Evolutionary conservation across 2,329 filamentous ascomycete genomes (phyloP), one percentile per base, ranked within the genome.

Genomic region (Alternaria metachromatica): DNA sequence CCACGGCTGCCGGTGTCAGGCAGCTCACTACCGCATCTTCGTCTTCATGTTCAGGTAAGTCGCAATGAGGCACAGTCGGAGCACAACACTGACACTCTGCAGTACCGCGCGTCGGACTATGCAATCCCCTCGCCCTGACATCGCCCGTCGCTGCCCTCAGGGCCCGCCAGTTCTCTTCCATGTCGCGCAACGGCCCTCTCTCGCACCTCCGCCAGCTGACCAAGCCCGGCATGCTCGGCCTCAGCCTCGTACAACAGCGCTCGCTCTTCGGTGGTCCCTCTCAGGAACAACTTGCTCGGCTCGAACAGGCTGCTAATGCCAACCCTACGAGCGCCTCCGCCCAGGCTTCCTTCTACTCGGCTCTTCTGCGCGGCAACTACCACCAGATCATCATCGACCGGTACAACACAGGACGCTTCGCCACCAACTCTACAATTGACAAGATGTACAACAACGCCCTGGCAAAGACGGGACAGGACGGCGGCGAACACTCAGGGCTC

Each of bases 281-380:
- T 20, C 84, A 85, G 55, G 87, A 85, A 68, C 80, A 95, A 60
- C 87, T 99, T 33, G 93, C 94, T 33, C 92, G 93, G 70, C 87
- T 94, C 71, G 96, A 99, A 82, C 91, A 94, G 78, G 91, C 92
- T 23, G 96, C 96, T 41, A 99, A 98, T 82, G 92, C 93, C 80
- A 97, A 97, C 74, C 93, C 96, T 2, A 87, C 85, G 63, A 98
- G 93, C 80, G 91, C 94, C 26, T 92, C 91, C 46, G 90, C 94
- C 20, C 96, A 99, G 80, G 96, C 95, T 78, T 91, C 92, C 15
- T 97, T 99, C 80, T 99, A 99, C 78, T 91, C 95, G 77, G 90
- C 94, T 49, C 87, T 99, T 13, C 86, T 97, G 59, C 92, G 92
- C 77, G 94, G 95, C 55, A 96, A 96, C 75, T 94, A 97, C 92